Percentiles rank a stretch among this genome's conserved stretches.
Evolutionary conservation across 495 filamentous ascomycete species (phyloP).

Genomic region (Aspergillus biplanus): DNA sequence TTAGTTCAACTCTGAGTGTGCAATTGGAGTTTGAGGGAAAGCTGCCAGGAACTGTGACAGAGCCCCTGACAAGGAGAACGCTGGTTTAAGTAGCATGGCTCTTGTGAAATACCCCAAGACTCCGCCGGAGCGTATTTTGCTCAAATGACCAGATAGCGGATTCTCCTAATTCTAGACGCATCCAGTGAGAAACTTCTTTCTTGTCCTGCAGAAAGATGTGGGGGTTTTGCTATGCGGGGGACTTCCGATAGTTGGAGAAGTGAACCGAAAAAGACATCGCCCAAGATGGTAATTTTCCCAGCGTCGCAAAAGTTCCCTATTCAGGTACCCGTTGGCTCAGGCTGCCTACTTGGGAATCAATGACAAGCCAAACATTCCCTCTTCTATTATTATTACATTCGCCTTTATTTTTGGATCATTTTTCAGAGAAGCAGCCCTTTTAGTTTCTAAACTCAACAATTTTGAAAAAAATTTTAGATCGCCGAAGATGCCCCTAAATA

Average conservation of each 20-base stretch:
- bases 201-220: not conserved
- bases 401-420: no score
- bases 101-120: not conserved
- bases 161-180: not conserved
- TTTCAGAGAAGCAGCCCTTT: no score
- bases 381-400: no score
- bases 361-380: no score
- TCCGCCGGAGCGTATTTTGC: not conserved
- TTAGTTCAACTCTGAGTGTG: not conserved
- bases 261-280: not conserved
- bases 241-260: not conserved
- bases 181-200: not conserved
- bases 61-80: not conserved
- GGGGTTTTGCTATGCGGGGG: not conserved
- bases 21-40: not conserved
- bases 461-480: no score
- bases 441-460: no score
- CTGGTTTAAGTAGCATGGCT: not conserved
- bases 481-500: no score
- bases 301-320: not conserved
- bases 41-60: not conserved
- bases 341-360: not conserved
- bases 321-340: not conserved
- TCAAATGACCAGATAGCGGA: not conserved
- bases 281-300: slow-evolving; percentile 2